Evolutionary conservation across 192 early-diverging fungal genomes (phyloP).

Genomic region (Chytriomyces hyalinus): DNA sequence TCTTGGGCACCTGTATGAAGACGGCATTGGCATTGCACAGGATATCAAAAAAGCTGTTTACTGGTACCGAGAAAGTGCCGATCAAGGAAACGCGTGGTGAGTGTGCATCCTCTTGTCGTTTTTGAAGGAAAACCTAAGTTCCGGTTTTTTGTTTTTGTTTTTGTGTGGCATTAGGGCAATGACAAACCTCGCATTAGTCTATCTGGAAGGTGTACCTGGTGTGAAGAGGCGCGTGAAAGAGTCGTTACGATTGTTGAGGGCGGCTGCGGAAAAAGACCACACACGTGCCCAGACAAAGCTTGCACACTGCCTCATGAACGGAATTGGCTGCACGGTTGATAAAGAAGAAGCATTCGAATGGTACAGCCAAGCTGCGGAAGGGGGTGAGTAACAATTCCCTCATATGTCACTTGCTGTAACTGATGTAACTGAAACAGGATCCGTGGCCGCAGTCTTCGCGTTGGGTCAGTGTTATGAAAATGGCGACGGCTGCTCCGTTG

Average conservation of each 20-base stretch:
- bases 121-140: background rate
- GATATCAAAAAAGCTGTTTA: constrained; percentile 66
- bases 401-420: background rate
- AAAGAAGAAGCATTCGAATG: constrained; percentile 54
- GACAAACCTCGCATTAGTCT: constrained; percentile 57
- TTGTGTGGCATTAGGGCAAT: constrained; percentile 42
- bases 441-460: constrained; percentile 44
- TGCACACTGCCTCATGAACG: constrained; percentile 43
- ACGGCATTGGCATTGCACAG: constrained; percentile 70
- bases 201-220: constrained; percentile 61
- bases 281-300: constrained; percentile 54
- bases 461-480: constrained; percentile 48
- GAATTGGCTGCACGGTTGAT: constrained; percentile 40
- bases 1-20: constrained; percentile 81
- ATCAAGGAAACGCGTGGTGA: constrained; percentile 71
- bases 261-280: constrained; percentile 68
- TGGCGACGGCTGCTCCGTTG: constrained; percentile 42
- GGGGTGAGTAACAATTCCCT: constrained; percentile 24
- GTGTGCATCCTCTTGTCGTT: background rate
- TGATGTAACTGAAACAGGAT: background rate
- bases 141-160: constrained; percentile 15
- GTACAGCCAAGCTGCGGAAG: constrained; percentile 57
- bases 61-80: constrained; percentile 76
- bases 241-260: constrained; percentile 70
- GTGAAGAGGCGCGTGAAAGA: constrained; percentile 58